Evolutionary conservation across 1,284 basidiomycete genomes (phyloP), one percentile per base, ranked within the genome.

Genomic region (Puccinia novopanici): DNA sequence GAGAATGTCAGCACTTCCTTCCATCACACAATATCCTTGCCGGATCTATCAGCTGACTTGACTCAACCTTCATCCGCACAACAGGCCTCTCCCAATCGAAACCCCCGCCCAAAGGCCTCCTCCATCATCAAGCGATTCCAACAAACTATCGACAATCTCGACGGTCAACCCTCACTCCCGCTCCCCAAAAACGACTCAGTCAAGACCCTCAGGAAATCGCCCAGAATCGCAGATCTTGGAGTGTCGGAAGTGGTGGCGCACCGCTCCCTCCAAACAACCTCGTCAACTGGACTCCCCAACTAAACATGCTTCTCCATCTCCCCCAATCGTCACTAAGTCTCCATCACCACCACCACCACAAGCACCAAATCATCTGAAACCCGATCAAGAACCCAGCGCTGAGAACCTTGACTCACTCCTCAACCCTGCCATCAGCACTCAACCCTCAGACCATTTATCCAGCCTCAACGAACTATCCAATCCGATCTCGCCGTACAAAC

Each of bases 71-170:
- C 34, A 34, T 34, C 34, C 34, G 4, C 34, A 34, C 34, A 34
- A n/a, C 55, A 79, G 77, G 77, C 77, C 77, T 27, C 24, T 79
- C 27, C 77, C 77, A n/a, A 79, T 79, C 54, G 77, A 79, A 63
- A 79, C 77, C 27, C 77, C 77, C 19, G 77, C 67, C n/a, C 68
- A 22, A 79, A 79, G 57, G 77, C 77, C 24, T 79, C 77, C 12
- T 79, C 67, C 6, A 45, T 79, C 34, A 79, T 79, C 68, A 79
- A 72, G 34, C 45, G 57, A 10, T 79, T 79, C 48, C 77, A 79
- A n/a, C 65, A 79, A 27, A 79, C 48, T 48, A 79, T 79, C 27
- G 77, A 79, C 68, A 48, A 45, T 30, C 65, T 52, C 30, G 75
- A 78, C 70, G 75, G 65, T 15, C 45, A 50, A 55, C 52, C 61